Base-by-base conservation (phyloP, 306 rosid species). In the Citrullus amarus region DNA sequence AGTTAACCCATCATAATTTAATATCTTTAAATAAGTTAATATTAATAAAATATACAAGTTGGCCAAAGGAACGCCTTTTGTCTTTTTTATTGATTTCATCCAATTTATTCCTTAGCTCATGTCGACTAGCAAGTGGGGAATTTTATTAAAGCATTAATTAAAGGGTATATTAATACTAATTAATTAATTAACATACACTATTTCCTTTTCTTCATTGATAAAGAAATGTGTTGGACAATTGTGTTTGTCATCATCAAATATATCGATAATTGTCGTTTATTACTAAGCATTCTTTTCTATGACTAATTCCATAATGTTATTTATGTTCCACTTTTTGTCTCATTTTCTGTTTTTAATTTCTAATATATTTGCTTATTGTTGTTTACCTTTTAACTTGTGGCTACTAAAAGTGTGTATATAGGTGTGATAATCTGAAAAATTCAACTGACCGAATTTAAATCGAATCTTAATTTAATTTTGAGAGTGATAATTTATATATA, bases 251-350 rank as follows among this genome's bases (percentile, higher is more conserved):
- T 63, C 69, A 63, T 63, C 22, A 63, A 63, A 32, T 63, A 63
- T 63, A 63, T 63, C 69, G 69, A 63, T 32, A 63, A 63, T 63
- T 15, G 43, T 20, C 69, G 69, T 63, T 63, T 63, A 63, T 63
- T 15, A 63, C 69, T 63, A 63, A 63, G 69, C 69, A 1, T 63
- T 34, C 11, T 6, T 30, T 30, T 32, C 14, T 60, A 5, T 60
- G 39, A 32, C n/a, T 32, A 62, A 62, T 62, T 62, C 39, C 18
- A 12, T 30, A 32, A 32, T 32, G 2, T 63, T 30, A 2, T 14
- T 14, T 63, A 63, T 62, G n/a, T 32, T 15, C 44, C 44, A 63
- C 15, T 15, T 63, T 32, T 63, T 63, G 69, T 63, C 69, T 63
- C 44, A 32, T 63, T 63, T 63, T 36, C 10, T 63, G 69, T 63